Base-by-base conservation (phyloP, 75 land plant genomes). In the Chamaecyparis obtusa region DNA sequence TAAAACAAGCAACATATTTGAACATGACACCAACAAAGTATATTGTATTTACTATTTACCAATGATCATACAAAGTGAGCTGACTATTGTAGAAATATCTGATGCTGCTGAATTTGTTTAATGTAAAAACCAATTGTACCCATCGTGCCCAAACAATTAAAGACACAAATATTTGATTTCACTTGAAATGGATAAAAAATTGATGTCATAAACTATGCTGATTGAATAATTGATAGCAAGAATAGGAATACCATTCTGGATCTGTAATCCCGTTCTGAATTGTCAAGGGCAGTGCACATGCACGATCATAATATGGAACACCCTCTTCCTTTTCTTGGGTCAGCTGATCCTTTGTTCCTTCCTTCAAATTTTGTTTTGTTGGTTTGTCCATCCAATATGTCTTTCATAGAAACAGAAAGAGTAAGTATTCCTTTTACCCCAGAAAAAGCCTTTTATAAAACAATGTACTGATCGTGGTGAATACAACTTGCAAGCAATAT, bases 281-380 rank as follows among this genome's bases (percentile, higher is more conserved):
- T 83, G 88, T 82, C 85, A 90, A 88, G 60, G 88, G 88, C 43
- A 86, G 78, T 39, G 90, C 75, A 84, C 69, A 94, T 80, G 88
- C 99, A 69, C 99, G 97, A 91, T 97, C 99, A 89, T 97, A 97
- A 48, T 94, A 87, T 21, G 99, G 99, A 33, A 94, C 94, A 49
- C 86, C 85, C 14, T 82, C 87, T 78, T 88, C 86, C 79, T 88
- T 91, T 27, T 69, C 55, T 37, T 88, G 90, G 83, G 83, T n/a
- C 24, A 30, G 24, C 24, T 82, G 64, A 81, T 86, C 88, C 41
- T 71, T 84, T 30, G 46, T 64, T 56, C 88, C 90, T 37, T 89
- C 88, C 75, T 84, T 90, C 16, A 83, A 64, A 79, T 37, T 64
- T 79, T 85, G 93, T 46, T 91, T 94, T 83, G 91, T 78, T 85